Conservation (phyloP, 2,329 filamentous ascomycete species). For the Claviceps fusiformis region DNA sequence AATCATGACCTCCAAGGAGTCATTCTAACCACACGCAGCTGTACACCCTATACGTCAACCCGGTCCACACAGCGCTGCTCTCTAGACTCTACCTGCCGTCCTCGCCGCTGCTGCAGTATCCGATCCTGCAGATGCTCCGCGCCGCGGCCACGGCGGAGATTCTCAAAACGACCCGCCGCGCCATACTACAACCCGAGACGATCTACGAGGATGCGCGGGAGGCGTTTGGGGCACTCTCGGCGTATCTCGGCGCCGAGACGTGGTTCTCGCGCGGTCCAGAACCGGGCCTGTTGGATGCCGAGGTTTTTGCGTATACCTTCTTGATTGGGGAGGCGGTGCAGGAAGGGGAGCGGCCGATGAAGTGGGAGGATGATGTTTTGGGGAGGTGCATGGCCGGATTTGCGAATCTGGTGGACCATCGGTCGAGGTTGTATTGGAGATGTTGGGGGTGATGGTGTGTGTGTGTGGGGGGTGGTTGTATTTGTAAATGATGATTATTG, state of each 20-base stretch:
- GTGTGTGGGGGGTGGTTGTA: not conserved
- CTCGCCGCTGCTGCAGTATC: slow-evolving; percentile 46
- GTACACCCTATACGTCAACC: slow-evolving; percentile 66
- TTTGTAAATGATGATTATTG: too few species aligned
- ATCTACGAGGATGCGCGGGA: slow-evolving; percentile 30
- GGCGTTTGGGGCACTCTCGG: slow-evolving; percentile 33
- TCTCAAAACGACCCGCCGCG: slow-evolving; percentile 41
- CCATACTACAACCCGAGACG: slow-evolving; percentile 17
- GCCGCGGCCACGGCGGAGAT: slow-evolving; percentile 64
- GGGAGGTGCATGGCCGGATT: slow-evolving; percentile 40
- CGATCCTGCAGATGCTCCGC: slow-evolving; percentile 53
- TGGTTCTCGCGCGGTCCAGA: slow-evolving; percentile 36
- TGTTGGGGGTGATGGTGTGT: slow-evolving; percentile 14
- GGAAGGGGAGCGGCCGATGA: slow-evolving; percentile 19
- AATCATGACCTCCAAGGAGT: too few species aligned
- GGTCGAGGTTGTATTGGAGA: slow-evolving; percentile 19
- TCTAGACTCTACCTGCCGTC: slow-evolving; percentile 59
- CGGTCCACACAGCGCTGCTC: slow-evolving; percentile 55
- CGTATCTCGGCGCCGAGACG: slow-evolving; percentile 23
- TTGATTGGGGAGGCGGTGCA: slow-evolving; percentile 47
- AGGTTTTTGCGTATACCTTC: slow-evolving; percentile 80
- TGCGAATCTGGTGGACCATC: slow-evolving; percentile 44
- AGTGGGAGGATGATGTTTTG: slow-evolving; percentile 52
- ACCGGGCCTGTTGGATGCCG: slow-evolving; percentile 74
- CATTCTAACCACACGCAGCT: slow-evolving; percentile 35